A percentile compares a stretch with the other conserved stretches of the same genome.
Evolutionary conservation across 202 grass and related monocot species (phyloP).

Genomic region (Sporobolus alterniflorus): DNA sequence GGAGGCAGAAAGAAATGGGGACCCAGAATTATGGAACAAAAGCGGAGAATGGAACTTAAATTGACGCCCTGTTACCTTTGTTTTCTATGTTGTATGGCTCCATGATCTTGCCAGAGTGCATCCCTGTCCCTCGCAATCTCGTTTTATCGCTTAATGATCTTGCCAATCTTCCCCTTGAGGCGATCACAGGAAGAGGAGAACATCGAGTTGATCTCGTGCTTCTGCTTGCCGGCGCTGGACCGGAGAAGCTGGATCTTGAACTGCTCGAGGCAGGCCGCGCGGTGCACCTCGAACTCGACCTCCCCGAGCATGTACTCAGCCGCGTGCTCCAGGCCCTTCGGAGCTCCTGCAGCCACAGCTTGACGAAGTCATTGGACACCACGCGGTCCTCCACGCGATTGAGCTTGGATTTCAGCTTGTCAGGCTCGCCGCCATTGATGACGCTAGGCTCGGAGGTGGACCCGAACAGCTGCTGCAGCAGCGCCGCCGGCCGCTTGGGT

Average conservation of each 20-base stretch:
- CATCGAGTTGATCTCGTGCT: constrained; percentile 15
- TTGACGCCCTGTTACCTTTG: no score
- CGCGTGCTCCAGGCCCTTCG: constrained; percentile 33
- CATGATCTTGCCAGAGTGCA: neutral
- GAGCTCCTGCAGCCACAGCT: constrained; percentile 44
- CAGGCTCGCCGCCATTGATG: neutral
- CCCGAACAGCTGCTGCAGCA: constrained; percentile 17
- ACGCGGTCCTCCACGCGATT: constrained; percentile 24
- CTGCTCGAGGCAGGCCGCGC: constrained; percentile 23
- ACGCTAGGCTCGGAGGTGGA: neutral
- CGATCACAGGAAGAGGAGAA: constrained; percentile 12
- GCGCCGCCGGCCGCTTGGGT: constrained; percentile 19
- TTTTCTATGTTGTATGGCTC: no score
- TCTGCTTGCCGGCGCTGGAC: neutral
- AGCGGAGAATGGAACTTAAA: neutral
- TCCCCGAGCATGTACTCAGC: constrained; percentile 39
- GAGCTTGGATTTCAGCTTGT: constrained; percentile 23
- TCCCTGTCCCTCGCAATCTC: constrained; percentile 19
- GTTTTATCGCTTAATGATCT: constrained; percentile 25
- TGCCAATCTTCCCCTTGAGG: constrained; percentile 14
- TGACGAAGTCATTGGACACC: constrained; percentile 22
- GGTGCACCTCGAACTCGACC: constrained; percentile 31
- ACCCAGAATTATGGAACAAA: neutral
- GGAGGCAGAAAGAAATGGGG: neutral
- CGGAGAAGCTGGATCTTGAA: constrained; percentile 28